phyloP scores from a whole-genome alignment of 2,329 filamentous ascomycete species.

The Aspergillus thermomutatus region DNA sequence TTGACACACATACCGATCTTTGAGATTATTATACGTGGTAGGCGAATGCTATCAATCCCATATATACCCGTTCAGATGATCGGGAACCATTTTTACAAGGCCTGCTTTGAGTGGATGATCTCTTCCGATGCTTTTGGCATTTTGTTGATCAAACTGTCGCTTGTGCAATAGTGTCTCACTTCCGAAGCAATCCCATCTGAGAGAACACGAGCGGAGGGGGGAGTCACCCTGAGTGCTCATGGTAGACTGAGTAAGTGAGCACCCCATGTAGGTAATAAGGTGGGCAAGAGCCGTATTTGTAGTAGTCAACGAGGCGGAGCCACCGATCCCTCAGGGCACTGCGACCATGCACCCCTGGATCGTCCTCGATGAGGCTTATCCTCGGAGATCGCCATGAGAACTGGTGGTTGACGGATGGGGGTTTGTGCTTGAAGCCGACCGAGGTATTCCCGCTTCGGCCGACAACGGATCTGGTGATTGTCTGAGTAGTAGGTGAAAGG shows the following conservation, averaged over 20 bases:
- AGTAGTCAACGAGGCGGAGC: neutral
- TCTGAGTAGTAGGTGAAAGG: neutral
- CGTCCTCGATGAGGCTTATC: neutral
- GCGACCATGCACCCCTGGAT: neutral
- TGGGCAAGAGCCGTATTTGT: too few relatives aligned
- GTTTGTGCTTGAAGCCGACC: conserved; percentile 9
- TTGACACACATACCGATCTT: neutral
- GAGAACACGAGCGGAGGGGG: too few relatives aligned
- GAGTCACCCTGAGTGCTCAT: too few relatives aligned
- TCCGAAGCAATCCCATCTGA: too few relatives aligned
- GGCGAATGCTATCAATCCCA: neutral
- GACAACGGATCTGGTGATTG: conserved; percentile 4
- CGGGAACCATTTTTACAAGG: neutral
- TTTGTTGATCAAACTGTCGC: neutral
- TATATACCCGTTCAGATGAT: neutral
- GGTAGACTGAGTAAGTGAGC: too few relatives aligned
- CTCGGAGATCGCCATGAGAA: neutral
- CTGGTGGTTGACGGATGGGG: neutral
- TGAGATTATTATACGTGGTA: neutral
- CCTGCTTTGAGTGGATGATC: neutral
- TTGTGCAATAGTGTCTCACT: too few relatives aligned
- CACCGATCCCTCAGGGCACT: neutral
- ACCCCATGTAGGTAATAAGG: too few relatives aligned
- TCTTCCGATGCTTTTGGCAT: neutral
- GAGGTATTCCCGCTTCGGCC: conserved; percentile 20